A percentile compares a stretch with the other conserved stretches of the same genome.
These are phyloP conservation scores for Crassisporium funariophilum DNA, from an alignment of 768 basidiomycete genomes.

Conservation along the genomic window DNA sequence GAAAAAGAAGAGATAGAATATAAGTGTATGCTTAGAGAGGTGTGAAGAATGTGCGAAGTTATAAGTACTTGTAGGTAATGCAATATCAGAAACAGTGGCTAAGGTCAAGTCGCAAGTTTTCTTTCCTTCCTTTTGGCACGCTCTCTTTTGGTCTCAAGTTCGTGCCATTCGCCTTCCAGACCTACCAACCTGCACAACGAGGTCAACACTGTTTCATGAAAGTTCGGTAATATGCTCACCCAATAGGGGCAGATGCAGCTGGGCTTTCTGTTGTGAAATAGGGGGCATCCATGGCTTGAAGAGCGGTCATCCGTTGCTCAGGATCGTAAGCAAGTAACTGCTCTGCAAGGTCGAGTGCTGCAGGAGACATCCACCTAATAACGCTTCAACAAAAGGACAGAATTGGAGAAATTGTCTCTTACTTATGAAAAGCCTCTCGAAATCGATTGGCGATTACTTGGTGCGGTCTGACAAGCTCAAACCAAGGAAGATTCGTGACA, in stretches of 20 bases:
- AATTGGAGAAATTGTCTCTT: conserved; percentile 18
- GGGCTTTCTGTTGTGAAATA: conserved; percentile 90
- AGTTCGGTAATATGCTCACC: conserved; percentile 52
- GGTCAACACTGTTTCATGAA: conserved; percentile 6
- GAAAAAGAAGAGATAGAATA: too few species aligned
- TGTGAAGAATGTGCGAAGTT: too few species aligned
- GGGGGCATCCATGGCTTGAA: conserved; percentile 75
- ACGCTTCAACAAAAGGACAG: conserved; percentile 2
- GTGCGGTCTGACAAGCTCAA: conserved; percentile 94
- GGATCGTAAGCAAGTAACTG: conserved; percentile 83
- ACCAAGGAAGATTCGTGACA: conserved; percentile 90
- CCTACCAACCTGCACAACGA: conserved; percentile 59
- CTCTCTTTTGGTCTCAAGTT: conserved; percentile 93
- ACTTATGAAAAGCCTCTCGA: conserved; percentile 86
- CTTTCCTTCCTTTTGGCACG: conserved; percentile 76
- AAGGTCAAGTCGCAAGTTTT: conserved; percentile 35
- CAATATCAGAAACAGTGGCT: too few species aligned
- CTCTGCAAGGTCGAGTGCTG: conserved; percentile 87
- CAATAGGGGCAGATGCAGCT: conserved; percentile 66
- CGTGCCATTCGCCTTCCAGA: conserved; percentile 96
- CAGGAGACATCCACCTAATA: conserved; percentile 81
- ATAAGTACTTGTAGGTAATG: too few species aligned
- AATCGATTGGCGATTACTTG: conserved; percentile 75
- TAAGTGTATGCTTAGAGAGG: too few species aligned
- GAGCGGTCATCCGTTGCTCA: conserved; percentile 68